Evolutionary conservation across 208 protist species (phyloP), one percentile per base, ranked within the genome.

Genomic region (Leishmania lainsoni): DNA sequence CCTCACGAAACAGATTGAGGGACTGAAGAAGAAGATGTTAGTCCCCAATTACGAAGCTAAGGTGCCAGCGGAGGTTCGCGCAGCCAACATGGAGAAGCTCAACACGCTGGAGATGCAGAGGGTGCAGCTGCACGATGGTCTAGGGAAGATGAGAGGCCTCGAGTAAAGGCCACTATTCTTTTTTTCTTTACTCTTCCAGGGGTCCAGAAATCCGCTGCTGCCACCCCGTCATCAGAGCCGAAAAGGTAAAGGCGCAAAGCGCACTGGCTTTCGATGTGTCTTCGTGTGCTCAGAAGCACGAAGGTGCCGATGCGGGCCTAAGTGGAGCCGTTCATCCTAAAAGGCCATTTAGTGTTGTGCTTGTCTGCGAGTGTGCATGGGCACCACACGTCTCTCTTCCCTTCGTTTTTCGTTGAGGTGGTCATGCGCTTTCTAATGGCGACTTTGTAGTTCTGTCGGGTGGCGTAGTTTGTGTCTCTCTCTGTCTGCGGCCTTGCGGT

Each of bases 21-120:
- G 89, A 49, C 78, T 95, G 42, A 81, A 92, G 75, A 97, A 97
- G 84, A 97, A 97, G 85, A 98, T 98, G 88, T 90, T 85, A 10
- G 93, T 93, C 59, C 88, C 94, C 26, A 94, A 95, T 81, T 99
- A 99, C 85, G 87, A 96, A 66, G 91, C 86, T 17, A 98, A 98
- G 85, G 96, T 98, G 16, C 97, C 96, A 26, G 84, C 78, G 68
- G 92, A 97, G 48, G 87, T 98, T 14, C 94, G 91, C 35, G 74
- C 61, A 9, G 84, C 86, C n/a, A 97, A 98, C 86, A 89, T 83
- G 20, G 92, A 95, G 75, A 98, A 98, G 87, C 84, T 94, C 58
- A 81, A 85, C 20, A 83, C 90, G 2, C 87, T 98, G n/a, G 86
- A 87, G 76, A 82, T 80, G 56, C 90, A 97, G 83, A 81, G 92